Conservation (phyloP, 2,329 filamentous ascomycete species). For the Botrytis paeoniae region DNA sequence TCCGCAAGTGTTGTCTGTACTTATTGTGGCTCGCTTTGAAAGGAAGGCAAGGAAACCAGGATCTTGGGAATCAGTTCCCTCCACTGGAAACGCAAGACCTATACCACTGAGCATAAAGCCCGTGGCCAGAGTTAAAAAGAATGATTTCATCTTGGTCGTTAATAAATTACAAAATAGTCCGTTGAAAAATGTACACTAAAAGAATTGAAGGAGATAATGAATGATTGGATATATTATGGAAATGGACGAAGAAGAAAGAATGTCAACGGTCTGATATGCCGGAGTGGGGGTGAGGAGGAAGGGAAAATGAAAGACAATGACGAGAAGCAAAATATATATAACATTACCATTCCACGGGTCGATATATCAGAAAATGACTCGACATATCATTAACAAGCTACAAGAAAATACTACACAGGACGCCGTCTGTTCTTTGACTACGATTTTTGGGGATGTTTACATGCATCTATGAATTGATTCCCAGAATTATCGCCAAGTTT, state of each 20-base stretch:
- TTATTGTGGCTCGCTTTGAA: conserved; percentile 16
- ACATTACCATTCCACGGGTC: neutral
- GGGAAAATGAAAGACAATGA: neutral
- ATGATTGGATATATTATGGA: neutral
- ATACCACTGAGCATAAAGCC: conserved; percentile 19
- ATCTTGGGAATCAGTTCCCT: conserved; percentile 18
- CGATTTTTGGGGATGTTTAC: neutral
- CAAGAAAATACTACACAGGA: neutral
- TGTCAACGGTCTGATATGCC: neutral
- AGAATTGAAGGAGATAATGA: neutral
- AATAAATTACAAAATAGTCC: neutral
- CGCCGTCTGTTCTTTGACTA: conserved; percentile 13
- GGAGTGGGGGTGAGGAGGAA: neutral
- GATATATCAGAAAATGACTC: conserved; percentile 8
- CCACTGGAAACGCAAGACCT: conserved; percentile 11
- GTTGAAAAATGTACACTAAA: neutral
- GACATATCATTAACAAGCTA: neutral
- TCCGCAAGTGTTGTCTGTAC: conserved; percentile 29
- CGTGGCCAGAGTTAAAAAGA: conserved; percentile 12
- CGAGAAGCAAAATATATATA: conserved; percentile 8
- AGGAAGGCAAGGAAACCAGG: conserved; percentile 17
- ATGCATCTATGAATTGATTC: neutral
- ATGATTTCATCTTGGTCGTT: conserved; percentile 15
- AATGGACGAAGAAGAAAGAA: neutral
- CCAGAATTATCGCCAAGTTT: neutral